These are phyloP conservation scores for Bimuria novae-zelandiae DNA, from an alignment of 2,329 filamentous ascomycete genomes.

Conservation along the genomic window DNA sequence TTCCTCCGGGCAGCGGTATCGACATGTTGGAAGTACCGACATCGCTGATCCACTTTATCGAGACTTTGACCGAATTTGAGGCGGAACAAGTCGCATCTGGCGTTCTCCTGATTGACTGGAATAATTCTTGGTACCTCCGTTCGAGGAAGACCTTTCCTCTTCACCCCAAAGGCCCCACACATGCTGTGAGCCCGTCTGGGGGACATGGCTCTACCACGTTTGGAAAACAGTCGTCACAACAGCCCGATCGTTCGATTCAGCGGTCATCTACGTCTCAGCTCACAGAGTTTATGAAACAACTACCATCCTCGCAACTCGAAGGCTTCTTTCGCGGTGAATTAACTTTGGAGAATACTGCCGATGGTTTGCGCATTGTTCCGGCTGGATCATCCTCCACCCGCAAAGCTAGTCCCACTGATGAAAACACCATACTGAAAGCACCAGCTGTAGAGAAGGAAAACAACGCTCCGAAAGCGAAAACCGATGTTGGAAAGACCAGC, in stretches of 20 bases:
- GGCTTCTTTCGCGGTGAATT: background rate
- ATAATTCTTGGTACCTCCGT: background rate
- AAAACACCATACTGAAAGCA: background rate
- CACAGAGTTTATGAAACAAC: background rate
- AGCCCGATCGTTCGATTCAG: too few species aligned
- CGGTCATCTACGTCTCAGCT: too few species aligned
- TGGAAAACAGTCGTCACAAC: background rate
- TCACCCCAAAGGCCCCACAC: background rate
- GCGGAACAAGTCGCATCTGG: background rate
- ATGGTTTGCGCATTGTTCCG: background rate
- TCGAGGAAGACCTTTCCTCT: background rate
- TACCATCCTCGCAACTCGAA: background rate
- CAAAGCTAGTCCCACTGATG: background rate
- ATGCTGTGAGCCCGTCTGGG: background rate
- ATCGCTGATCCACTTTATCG: background rate
- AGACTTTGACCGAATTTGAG: background rate
- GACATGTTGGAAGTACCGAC: background rate
- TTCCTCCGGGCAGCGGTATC: background rate
- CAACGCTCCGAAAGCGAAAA: background rate
- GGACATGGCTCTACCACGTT: background rate
- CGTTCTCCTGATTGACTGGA: background rate
- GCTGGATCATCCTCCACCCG: too few species aligned
- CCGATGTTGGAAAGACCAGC: background rate
- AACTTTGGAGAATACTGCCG: background rate
- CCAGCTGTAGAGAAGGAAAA: background rate